Evolutionary conservation across 495 filamentous ascomycete species (phyloP), one percentile per base, ranked within the genome.

Genomic region (Lasiosphaeris hirsuta): DNA sequence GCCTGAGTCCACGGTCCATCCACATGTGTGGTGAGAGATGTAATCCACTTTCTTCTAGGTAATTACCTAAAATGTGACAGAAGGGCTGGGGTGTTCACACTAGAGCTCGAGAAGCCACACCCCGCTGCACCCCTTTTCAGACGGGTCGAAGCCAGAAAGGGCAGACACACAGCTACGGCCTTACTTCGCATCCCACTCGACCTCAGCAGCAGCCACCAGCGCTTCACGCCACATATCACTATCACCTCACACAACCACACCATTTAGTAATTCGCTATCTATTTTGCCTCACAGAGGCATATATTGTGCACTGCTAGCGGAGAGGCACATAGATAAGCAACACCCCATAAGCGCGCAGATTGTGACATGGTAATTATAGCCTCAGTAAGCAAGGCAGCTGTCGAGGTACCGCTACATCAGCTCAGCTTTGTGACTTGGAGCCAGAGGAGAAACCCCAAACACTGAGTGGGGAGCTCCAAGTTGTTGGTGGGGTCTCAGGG

Each of bases 401-500:
- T 30, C n/a, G 14, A 46, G 43, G 43, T 46, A 46, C 13, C 43
- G 15, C 10, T 46, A 46, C 43, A 1, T 30, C 23, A 30, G 23
- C 23, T 30, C 23, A 30, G 23, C 23, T 2, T 5, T 30, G 23
- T 5, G 23, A 30, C 23, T 30, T 30, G 23, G 23, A 30, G 23
- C 23, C 23, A 30, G 23, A 30, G 23, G 23, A 5, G 23, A 30
- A 30, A 30, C 23, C 23, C 23, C 23, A 30, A 30, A 30, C 23
- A 30, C 23, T 30, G 23, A 30, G 23, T 30, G 23, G 5, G 23
- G 43, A 45, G 43, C 42, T 45, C 18, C 42, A 45, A 45, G 42
- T 15, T 45, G 11, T 4, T 6, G 30, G 52, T 42, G 61, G 57
- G 43, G 9, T 15, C 39, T 48, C 57, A 58, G 54, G 62, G 58